Evolutionary conservation across 805 yeast species (phyloP).

Genomic region (Myxozyma monticola): DNA sequence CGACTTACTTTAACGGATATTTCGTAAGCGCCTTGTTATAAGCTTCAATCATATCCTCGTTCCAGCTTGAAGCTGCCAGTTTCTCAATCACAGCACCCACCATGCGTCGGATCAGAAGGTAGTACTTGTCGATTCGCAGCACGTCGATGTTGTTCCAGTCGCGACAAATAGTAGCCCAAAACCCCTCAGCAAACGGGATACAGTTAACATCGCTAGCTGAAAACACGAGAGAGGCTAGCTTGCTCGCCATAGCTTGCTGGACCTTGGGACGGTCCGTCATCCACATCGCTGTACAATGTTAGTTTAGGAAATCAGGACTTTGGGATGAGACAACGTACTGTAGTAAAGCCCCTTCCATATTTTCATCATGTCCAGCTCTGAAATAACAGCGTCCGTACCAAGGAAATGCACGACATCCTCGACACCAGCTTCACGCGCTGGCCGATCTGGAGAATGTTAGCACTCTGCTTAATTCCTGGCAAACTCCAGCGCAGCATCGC

Average conservation of each 20-base stretch:
- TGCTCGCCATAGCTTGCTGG: constrained; percentile 79
- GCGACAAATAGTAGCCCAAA: constrained; percentile 73
- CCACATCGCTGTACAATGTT: constrained; percentile 72
- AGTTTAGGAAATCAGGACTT: neutral
- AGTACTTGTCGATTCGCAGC: constrained; percentile 77
- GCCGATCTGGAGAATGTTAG: too few species aligned
- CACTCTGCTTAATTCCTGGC: neutral
- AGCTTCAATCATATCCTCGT: constrained; percentile 45
- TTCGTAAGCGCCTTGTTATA: constrained; percentile 47
- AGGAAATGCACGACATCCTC: constrained; percentile 7
- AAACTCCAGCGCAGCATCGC: neutral
- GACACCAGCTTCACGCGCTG: constrained; percentile 25
- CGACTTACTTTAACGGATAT: constrained; percentile 41
- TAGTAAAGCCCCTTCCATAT: constrained; percentile 95
- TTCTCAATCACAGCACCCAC: constrained; percentile 63
- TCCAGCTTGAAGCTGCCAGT: constrained; percentile 58
- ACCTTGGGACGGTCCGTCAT: constrained; percentile 90
- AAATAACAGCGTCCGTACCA: constrained; percentile 6
- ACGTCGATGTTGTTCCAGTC: constrained; percentile 72
- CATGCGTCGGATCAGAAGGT: constrained; percentile 75
- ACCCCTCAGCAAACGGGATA: constrained; percentile 61
- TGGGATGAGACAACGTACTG: constrained; percentile 23
- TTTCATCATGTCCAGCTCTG: constrained; percentile 62
- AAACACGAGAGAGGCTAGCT: constrained; percentile 56
- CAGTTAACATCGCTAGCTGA: constrained; percentile 45